Percentiles rank a stretch among this genome's conserved stretches.
Conservation (phyloP, 2,329 filamentous ascomycete species). For the Nothopassalora personata region DNA sequence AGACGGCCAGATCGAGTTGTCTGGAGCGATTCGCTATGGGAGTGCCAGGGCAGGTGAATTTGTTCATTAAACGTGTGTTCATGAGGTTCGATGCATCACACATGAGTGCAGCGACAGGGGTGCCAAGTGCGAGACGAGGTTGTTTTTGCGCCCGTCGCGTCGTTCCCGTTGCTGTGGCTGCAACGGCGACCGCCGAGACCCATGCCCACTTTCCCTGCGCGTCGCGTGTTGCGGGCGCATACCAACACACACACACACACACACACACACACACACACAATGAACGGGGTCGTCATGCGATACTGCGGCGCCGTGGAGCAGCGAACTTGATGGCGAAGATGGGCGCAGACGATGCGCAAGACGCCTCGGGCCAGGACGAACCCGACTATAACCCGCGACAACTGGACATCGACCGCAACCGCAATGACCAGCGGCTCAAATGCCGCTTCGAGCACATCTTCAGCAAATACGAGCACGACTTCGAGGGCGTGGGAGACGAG, state of each 20-base stretch:
- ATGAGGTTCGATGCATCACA: background rate
- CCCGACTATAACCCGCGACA: slow-evolving; percentile 5
- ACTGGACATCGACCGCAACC: slow-evolving; percentile 15
- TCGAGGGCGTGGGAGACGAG: slow-evolving; percentile 78
- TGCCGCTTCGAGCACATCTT: slow-evolving; percentile 85
- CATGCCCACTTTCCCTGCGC: background rate
- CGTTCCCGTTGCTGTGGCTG: background rate
- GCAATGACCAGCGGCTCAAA: slow-evolving; percentile 68
- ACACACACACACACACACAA: too few species aligned
- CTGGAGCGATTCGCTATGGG: too few species aligned
- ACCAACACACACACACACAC: too few species aligned
- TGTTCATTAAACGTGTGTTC: background rate
- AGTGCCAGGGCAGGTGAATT: too few species aligned
- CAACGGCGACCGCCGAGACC: background rate
- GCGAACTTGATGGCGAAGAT: background rate
- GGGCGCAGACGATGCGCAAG: background rate
- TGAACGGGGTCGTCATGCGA: background rate
- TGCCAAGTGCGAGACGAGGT: background rate
- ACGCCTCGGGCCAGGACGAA: background rate
- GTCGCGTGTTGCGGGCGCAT: background rate
- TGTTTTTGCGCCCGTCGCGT: background rate
- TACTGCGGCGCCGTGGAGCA: background rate
- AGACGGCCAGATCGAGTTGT: too few species aligned
- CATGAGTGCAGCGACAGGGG: background rate
- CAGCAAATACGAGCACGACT: slow-evolving; percentile 66